These are phyloP conservation scores for Coprinopsis sp. DNA, from an alignment of 768 basidiomycete species.

Conservation along the genomic window DNA sequence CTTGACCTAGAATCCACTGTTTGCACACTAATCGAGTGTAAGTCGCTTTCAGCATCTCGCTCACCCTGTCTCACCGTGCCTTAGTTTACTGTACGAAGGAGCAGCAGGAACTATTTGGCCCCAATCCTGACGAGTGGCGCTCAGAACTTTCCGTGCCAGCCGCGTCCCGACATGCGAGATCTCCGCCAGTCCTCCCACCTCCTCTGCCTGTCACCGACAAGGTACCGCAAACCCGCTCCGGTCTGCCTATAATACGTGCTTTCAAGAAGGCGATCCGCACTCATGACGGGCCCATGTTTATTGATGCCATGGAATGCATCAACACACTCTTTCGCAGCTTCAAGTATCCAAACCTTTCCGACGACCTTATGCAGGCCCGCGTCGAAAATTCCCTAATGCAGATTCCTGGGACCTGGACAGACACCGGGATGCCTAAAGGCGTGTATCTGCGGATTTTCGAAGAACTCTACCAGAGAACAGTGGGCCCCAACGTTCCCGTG, in stretches of 20 bases:
- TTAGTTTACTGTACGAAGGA: slow-evolving; percentile 66
- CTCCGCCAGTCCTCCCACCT: slow-evolving; percentile 32
- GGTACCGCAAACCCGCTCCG: slow-evolving; percentile 26
- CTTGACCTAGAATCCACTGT: slow-evolving; percentile 71
- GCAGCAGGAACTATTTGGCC: slow-evolving; percentile 64
- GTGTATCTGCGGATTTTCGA: slow-evolving; percentile 76
- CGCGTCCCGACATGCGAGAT: slow-evolving; percentile 28
- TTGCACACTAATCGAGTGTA: slow-evolving; percentile 69
- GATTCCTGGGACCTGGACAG: slow-evolving; percentile 45
- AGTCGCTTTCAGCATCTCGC: slow-evolving; percentile 14
- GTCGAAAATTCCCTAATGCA: slow-evolving; percentile 47
- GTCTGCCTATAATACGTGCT: slow-evolving; percentile 44
- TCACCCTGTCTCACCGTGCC: slow-evolving; percentile 10
- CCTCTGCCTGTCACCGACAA: slow-evolving; percentile 21
- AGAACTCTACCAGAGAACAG: slow-evolving; percentile 89
- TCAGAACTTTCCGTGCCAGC: slow-evolving; percentile 35
- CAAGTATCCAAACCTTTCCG: slow-evolving; percentile 60
- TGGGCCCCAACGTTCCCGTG: slow-evolving; percentile 82
- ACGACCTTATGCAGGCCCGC: slow-evolving; percentile 39
- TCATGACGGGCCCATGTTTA: slow-evolving; percentile 69
- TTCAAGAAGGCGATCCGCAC: slow-evolving; percentile 67
- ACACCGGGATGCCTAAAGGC: slow-evolving; percentile 53
- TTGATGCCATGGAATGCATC: slow-evolving; percentile 55
- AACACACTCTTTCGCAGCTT: slow-evolving; percentile 57
- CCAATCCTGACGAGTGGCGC: slow-evolving; percentile 48